A percentile compares a stretch with the other conserved stretches of the same genome.
phyloP scores from a whole-genome alignment of 805 yeast genomes.

The Priceomyces fermenticarens region DNA sequence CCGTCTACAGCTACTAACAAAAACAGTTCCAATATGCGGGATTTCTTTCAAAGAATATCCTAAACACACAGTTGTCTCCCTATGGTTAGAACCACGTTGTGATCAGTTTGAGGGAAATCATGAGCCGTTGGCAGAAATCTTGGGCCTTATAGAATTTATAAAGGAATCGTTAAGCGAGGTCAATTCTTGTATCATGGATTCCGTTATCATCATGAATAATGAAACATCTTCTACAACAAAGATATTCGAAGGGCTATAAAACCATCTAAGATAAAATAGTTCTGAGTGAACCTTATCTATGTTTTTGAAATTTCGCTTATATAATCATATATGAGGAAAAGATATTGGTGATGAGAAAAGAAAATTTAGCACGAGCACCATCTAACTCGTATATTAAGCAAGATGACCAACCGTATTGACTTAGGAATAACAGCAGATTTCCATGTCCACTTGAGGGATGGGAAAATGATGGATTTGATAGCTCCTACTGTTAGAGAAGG shows the following conservation, averaged over 20 bases:
- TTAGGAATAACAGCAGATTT: conserved; percentile 81
- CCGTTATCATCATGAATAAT: conserved; percentile 10
- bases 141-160: conserved; percentile 6
- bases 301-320: neutral
- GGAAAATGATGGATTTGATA: conserved; percentile 85
- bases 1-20: conserved; percentile 3
- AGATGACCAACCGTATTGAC: conserved; percentile 18
- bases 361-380: neutral
- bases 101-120: conserved; percentile 1
- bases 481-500: conserved; percentile 90
- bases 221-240: conserved; percentile 6
- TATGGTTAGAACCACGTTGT: conserved; percentile 13
- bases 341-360: neutral
- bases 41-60: conserved; percentile 8
- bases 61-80: conserved; percentile 12
- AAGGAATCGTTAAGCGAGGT: conserved; percentile 6
- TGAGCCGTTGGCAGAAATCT: conserved; percentile 2
- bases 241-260: conserved; percentile 1
- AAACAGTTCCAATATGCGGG: conserved; percentile 15
- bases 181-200: conserved; percentile 5
- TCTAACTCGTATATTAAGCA: neutral
- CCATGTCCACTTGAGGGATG: conserved; percentile 96
- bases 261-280: neutral
- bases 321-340: conserved; percentile 1
- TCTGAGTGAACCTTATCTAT: neutral